These are phyloP conservation scores for Petunia hybrid DNA, from an alignment of 305 asterid species.

Conservation along the genomic window DNA sequence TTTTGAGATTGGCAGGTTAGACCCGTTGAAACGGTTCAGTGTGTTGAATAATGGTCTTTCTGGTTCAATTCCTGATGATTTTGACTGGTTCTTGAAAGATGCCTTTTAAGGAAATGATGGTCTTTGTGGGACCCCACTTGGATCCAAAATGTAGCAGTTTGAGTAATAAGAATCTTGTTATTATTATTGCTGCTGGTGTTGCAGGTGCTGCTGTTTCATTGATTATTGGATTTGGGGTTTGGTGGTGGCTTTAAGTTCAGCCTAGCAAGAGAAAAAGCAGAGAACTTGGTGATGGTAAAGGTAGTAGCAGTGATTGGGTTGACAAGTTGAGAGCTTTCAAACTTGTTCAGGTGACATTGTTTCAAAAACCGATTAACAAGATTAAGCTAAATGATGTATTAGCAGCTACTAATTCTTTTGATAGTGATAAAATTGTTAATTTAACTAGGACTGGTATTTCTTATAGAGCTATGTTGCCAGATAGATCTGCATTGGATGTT, in stretches of 20 bases:
- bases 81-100: slow-evolving; percentile 36
- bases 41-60: slow-evolving; percentile 58
- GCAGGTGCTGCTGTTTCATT: slow-evolving; percentile 60
- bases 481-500: slow-evolving; percentile 66
- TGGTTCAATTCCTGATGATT: slow-evolving; percentile 46
- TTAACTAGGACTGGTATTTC: slow-evolving; percentile 64
- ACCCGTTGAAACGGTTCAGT: slow-evolving; percentile 54
- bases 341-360: slow-evolving; percentile 65
- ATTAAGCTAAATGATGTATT: slow-evolving; percentile 64
- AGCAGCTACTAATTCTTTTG: slow-evolving; percentile 58
- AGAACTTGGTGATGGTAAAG: slow-evolving; percentile 45
- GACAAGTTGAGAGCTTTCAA: slow-evolving; percentile 53
- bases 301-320: slow-evolving; percentile 50
- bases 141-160: slow-evolving; percentile 54
- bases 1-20: slow-evolving; percentile 50
- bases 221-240: slow-evolving; percentile 62
- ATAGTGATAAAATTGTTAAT: slow-evolving; percentile 46
- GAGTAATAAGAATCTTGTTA: slow-evolving; percentile 50
- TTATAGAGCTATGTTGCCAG: slow-evolving; percentile 62
- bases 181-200: slow-evolving; percentile 66
- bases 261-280: slow-evolving; percentile 44
- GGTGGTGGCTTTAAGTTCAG: slow-evolving; percentile 64
- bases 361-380: slow-evolving; percentile 71
- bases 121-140: slow-evolving; percentile 57
- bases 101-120: slow-evolving; percentile 55